A percentile compares a stretch with the other conserved stretches of the same genome.
These are phyloP conservation scores for Heterobasidion occidentale DNA, from an alignment of 1,284 basidiomycete species.

Conservation along the genomic window DNA sequence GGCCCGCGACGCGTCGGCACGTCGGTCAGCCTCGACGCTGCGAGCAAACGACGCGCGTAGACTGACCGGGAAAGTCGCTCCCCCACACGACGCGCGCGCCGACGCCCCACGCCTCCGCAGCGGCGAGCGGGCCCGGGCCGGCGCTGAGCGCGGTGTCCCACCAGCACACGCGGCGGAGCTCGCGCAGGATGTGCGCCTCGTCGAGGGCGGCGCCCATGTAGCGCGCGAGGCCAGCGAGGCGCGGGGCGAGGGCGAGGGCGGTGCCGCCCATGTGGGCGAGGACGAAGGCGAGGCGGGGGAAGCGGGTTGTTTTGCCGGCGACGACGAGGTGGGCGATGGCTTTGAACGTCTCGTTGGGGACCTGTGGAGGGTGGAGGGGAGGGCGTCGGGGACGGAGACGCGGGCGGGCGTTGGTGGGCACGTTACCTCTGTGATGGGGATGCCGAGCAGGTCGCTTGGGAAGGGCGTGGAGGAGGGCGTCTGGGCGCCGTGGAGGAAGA, in stretches of 20 bases:
- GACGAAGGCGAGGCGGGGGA: slow-evolving; percentile 48
- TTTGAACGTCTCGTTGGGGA: slow-evolving; percentile 73
- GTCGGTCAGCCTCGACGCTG: background rate
- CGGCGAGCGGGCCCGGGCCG: slow-evolving; percentile 39
- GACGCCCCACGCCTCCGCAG: slow-evolving; percentile 40
- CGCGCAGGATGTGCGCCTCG: slow-evolving; percentile 52
- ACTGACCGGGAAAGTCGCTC: slow-evolving; percentile 65
- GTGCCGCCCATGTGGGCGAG: slow-evolving; percentile 65
- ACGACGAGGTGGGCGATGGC: slow-evolving; percentile 69
- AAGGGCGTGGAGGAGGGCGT: slow-evolving; percentile 53
- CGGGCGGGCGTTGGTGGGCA: background rate
- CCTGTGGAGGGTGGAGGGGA: slow-evolving; percentile 28
- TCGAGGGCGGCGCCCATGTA: slow-evolving; percentile 59
- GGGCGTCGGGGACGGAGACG: background rate
- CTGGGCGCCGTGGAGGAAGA: slow-evolving; percentile 66
- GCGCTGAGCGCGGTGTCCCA: slow-evolving; percentile 62
- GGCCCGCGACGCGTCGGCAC: background rate
- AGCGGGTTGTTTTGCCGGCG: slow-evolving; percentile 56
- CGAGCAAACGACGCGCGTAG: background rate
- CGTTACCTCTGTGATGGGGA: slow-evolving; percentile 59
- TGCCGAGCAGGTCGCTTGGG: slow-evolving; percentile 51
- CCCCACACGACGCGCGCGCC: slow-evolving; percentile 51
- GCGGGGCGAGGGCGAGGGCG: slow-evolving; percentile 49
- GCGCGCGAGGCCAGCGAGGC: slow-evolving; percentile 54
- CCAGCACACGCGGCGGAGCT: slow-evolving; percentile 57